A percentile compares a stretch with the other conserved stretches of the same genome.
Conservation (phyloP, 768 basidiomycete species). For the Lentinula sp. region DNA sequence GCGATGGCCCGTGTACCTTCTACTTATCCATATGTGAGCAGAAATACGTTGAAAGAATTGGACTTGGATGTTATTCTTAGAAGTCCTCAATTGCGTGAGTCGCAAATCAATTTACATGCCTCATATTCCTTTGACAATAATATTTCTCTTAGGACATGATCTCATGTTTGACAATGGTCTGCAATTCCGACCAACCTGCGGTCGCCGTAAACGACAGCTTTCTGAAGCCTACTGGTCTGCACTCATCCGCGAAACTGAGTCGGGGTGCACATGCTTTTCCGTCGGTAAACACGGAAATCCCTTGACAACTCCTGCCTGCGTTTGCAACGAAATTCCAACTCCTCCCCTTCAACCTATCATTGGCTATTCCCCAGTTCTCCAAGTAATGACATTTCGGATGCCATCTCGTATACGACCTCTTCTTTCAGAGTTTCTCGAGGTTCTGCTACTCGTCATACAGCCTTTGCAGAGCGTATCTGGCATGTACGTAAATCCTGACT, state of each 20-base stretch:
- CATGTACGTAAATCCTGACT: slow-evolving; percentile 53
- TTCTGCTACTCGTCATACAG: slow-evolving; percentile 79
- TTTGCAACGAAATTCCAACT: slow-evolving; percentile 39
- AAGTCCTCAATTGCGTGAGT: slow-evolving; percentile 87
- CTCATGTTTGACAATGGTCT: slow-evolving; percentile 82
- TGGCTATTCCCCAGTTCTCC: slow-evolving; percentile 34
- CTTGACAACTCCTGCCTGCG: slow-evolving; percentile 46
- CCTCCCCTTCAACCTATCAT: slow-evolving; percentile 34
- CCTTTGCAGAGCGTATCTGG: slow-evolving; percentile 62
- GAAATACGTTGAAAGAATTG: slow-evolving; percentile 76
- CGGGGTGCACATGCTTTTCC: slow-evolving; percentile 80
- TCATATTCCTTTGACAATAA: slow-evolving; percentile 9
- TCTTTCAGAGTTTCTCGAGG: slow-evolving; percentile 71
- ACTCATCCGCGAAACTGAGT: slow-evolving; percentile 68
- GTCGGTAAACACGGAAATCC: slow-evolving; percentile 56
- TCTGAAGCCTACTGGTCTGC: slow-evolving; percentile 85
- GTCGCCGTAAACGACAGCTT: slow-evolving; percentile 63
- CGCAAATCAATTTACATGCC: slow-evolving; percentile 8
- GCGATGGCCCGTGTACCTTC: slow-evolving; percentile 58
- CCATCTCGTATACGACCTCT: slow-evolving; percentile 68
- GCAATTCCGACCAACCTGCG: slow-evolving; percentile 75
- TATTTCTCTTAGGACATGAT: slow-evolving; percentile 61
- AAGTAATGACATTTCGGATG: slow-evolving; percentile 53
- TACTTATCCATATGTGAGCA: slow-evolving; percentile 70
- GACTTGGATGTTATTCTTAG: slow-evolving; percentile 82